Evolutionary conservation across 768 basidiomycete genomes (phyloP).

Genomic region (Pleurotus giganteus): DNA sequence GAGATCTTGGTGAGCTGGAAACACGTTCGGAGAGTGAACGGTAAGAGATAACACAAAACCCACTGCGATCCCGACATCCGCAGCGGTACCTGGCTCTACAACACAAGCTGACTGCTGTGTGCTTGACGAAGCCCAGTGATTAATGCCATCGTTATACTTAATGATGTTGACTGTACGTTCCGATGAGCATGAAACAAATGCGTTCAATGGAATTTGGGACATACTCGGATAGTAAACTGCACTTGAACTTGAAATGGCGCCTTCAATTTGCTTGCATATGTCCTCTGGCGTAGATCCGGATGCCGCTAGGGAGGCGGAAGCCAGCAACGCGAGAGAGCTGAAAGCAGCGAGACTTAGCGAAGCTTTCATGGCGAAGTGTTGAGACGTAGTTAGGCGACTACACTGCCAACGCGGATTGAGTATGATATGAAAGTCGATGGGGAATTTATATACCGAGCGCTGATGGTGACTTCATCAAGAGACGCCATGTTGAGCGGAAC

Average conservation of each 20-base stretch:
- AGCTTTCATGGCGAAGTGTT: background rate
- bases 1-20: conserved; percentile 34
- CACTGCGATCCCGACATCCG: conserved; percentile 52
- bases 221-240: conserved; percentile 43
- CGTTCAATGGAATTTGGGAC: background rate
- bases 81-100: conserved; percentile 54
- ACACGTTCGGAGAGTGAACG: background rate
- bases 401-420: too few species aligned
- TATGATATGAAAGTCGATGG: too few species aligned
- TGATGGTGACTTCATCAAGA: too few species aligned
- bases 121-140: conserved; percentile 54
- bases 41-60: conserved; percentile 13
- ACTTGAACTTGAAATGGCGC: conserved; percentile 37
- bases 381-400: too few species aligned
- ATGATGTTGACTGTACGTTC: conserved; percentile 19
- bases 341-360: background rate
- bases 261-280: background rate
- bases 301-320: background rate
- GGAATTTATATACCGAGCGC: too few species aligned
- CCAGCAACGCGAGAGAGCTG: background rate
- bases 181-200: background rate
- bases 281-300: background rate
- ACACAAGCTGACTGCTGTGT: conserved; percentile 45
- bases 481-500: too few species aligned
- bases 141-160: conserved; percentile 39